Base-by-base conservation (phyloP, 1,284 basidiomycete genomes). In the Erythrobasidium hasegawianum region DNA sequence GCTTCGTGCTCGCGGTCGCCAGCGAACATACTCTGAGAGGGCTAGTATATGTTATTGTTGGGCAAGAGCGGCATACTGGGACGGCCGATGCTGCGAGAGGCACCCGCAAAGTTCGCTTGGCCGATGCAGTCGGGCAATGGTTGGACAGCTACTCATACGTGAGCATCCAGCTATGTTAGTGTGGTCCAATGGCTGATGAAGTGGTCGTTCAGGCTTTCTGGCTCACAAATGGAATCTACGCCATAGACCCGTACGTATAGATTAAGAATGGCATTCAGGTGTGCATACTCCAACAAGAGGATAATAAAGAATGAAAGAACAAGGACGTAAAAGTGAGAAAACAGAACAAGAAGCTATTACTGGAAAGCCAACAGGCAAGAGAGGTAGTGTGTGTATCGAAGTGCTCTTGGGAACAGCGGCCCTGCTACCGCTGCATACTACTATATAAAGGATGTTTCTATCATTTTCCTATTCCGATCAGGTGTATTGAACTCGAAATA, bases 1-100 rank as follows among this genome's bases (percentile, higher is more conserved):
- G 90, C 73, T 97, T 96, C 76, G 80, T 98, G 71, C 83, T 89
- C 65, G 84, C 88, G 14, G 64, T 75, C 47, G 71, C 73, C 41
- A 59, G 59, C 14, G 73, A 75, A 45, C 55, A 68, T 20, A 72
- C 72, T 52, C n/a, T 26, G 40, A 70, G 73, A 70, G 89, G 94
- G 84, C 18, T 78, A 49, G 76, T 75, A 0, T 98, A 89, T 76
- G 79, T 92, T 24, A 83, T 97, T 38, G 90, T 97, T 2, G 95
- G 96, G 10, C 91, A 96, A 77, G 92, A 94, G 77, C 94, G 92
- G 78, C 95, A 97, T 76, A 92, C 90, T 1, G 93, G 90, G 1
- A 88, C 85, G 29, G 89, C 93, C 74, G 90, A 93, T 74, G 80
- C 83, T 14, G 83, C 82, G 13, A 84, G 90, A 56, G 89, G 92